Evolutionary conservation across 805 yeast genomes (phyloP), one percentile per base, ranked within the genome.

Genomic region (Myxozyma sirexii): DNA sequence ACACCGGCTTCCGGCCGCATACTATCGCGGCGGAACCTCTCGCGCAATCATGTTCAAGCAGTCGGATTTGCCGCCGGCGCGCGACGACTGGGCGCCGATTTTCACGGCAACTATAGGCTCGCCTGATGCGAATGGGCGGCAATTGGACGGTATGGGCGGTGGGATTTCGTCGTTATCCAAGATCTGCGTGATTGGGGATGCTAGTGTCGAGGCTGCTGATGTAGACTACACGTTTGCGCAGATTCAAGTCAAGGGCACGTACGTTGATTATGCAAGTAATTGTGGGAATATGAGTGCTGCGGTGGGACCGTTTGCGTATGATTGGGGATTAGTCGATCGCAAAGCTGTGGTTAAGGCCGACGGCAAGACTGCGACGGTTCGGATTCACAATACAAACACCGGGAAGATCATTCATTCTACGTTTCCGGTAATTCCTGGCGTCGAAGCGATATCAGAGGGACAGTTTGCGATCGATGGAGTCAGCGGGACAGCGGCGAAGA

Each of bases 201-300:
- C 45, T 15, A 8, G 49, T 21, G 44, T 48, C 6, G 48, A 31
- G 13, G 38, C 12, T 26, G 53, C 58, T n/a, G 58, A 54, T 26
- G 58, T 54, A 33, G 58, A 54, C 21, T 54, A 38, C 45, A 54
- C 58, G 19, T 54, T 54, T 39, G 58, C 31, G 13, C 53, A 46
- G 42, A 38, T 54, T 13, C 41, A 41, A 26, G 48, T 54, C 35
- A 46, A 39, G 39, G 48, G 42, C 42, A 29, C 47, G 35, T 24
- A 39, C n/a, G 53, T 54, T 15, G 58, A 54, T 33, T 54, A 54
- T 23, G 46, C 58, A 12, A 41, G 58, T 10, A 54, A 54, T 35
- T 54, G 58, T 45, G 58, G 58, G 7, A 54, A 54, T 23, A 54
- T 54, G 58, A 54, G 53, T 21, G 53, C 53, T n/a, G 58, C 58